A percentile compares a stretch with the other conserved stretches of the same genome.
Evolutionary conservation across 2,329 filamentous ascomycete genomes (phyloP).

Genomic region (Fusarium floridanum): DNA sequence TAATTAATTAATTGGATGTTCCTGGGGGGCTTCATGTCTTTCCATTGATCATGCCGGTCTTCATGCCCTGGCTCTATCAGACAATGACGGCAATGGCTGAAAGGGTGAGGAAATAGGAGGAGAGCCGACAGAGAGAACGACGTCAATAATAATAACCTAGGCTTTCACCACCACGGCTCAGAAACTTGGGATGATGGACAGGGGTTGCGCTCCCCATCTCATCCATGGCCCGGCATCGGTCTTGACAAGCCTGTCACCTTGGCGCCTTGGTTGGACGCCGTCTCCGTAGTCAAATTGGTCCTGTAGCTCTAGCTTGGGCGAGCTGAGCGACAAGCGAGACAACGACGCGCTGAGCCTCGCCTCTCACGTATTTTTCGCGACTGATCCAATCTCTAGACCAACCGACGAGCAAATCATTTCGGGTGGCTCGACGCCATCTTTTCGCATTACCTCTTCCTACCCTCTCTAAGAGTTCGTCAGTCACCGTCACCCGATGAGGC

Average conservation of each 20-base stretch:
- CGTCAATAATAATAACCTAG: constrained; percentile 8
- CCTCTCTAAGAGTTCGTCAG: not conserved
- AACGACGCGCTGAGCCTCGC: not conserved
- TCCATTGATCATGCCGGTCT: constrained; percentile 7
- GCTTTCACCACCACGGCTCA: constrained; percentile 26
- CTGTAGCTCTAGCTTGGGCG: constrained; percentile 16
- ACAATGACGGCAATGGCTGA: constrained; percentile 19
- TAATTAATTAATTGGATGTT: constrained; percentile 38
- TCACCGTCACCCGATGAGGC: constrained; percentile 8
- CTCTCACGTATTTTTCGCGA: constrained; percentile 2
- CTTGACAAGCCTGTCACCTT: constrained; percentile 33
- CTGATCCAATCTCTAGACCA: not conserved
- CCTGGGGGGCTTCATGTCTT: constrained; percentile 17
- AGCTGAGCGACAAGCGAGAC: constrained; percentile 9
- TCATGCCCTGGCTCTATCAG: not conserved
- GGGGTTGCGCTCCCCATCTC: constrained; percentile 17
- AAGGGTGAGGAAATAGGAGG: not conserved
- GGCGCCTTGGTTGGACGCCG: constrained; percentile 39
- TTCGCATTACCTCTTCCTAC: constrained; percentile 19
- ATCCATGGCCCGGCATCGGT: constrained; percentile 21
- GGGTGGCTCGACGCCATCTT: constrained; percentile 31
- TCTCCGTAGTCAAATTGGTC: not conserved
- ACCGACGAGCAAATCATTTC: constrained; percentile 4
- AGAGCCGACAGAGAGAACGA: constrained; percentile 1
- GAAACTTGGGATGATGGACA: constrained; percentile 35